Percentiles rank a stretch among this genome's conserved stretches.
Evolutionary conservation across 1,284 basidiomycete species (phyloP).

Genomic region (Megacollybia platyphylla): DNA sequence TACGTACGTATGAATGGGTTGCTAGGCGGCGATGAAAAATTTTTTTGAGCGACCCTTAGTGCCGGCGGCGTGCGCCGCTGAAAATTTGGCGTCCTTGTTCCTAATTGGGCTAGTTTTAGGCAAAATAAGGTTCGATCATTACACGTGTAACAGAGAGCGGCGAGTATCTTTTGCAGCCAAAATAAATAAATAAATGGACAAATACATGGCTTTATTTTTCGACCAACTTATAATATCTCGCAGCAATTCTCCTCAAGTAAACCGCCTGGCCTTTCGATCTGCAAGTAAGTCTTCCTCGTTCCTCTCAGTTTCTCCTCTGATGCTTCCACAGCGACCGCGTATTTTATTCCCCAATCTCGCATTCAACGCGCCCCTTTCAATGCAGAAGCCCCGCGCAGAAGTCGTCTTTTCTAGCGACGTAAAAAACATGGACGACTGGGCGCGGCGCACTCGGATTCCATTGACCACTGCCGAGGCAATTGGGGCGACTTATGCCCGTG

Average conservation of each 20-base stretch:
- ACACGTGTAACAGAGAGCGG: too few relatives aligned
- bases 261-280: too few relatives aligned
- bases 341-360: background rate
- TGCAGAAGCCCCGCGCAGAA: conserved; percentile 28
- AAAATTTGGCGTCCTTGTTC: conserved; percentile 14
- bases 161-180: too few relatives aligned
- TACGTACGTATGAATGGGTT: too few relatives aligned
- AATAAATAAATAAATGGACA: too few relatives aligned
- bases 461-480: conserved; percentile 70
- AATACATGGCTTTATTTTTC: too few relatives aligned
- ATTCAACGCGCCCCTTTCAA: background rate
- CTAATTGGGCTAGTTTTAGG: conserved; percentile 16
- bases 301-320: conserved; percentile 14
- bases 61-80: too few relatives aligned
- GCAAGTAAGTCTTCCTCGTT: too few relatives aligned
- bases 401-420: conserved; percentile 69
- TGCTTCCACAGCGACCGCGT: background rate
- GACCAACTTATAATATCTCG: too few relatives aligned
- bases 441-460: conserved; percentile 60
- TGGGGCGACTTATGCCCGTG: conserved; percentile 64
- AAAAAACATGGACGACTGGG: conserved; percentile 70
- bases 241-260: too few relatives aligned
- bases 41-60: too few relatives aligned
- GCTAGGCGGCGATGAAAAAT: too few relatives aligned
- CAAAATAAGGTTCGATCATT: background rate